Evolutionary conservation across 306 rosid genomes (phyloP), one percentile per base, ranked within the genome.

Genomic region (peach (Prunus persica)): DNA sequence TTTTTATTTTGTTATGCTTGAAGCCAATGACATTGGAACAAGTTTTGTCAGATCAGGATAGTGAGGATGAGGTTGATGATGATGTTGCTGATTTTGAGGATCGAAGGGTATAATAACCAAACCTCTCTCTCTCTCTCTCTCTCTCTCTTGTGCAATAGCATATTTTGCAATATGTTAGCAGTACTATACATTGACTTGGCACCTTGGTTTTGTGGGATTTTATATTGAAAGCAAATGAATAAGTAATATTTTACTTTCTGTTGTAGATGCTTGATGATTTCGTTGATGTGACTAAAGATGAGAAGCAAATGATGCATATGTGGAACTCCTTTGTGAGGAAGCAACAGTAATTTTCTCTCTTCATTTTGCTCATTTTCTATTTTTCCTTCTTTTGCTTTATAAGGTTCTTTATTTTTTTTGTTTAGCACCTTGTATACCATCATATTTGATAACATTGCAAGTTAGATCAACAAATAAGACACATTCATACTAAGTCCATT

Each of bases 31-130:
- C 82, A 50, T 63, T 72, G 76, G 97, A 88, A 61, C 93, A 92
- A 84, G 96, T 86, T 66, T 77, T 84, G 72, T 65, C 89, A 13
- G 91, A 84, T 50, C 74, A 82, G 75, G 98, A 92, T 71, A 96
- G 97, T 75, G 99, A 96, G 85, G 89, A 84, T 87, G 99, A 96
- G 84, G 88, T 87, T 45, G 97, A 96, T 65, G 90, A 91, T 46
- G 93, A 87, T 28, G 93, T 86, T 81, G 85, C 81, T 63, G 91
- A 87, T 63, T 69, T 90, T 67, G 96, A 92, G 82, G 91, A 89
- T 58, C 86, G 83, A 75, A 79, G 83, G 90, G 99, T 96, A 90
- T 76, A 82, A 1, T 68, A 65, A 65, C 50, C 34, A 18, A 25
- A 19, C 69, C 49, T 56, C 65, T 58, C 74, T 24, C 75, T 65